Base-by-base conservation (phyloP, 1,284 basidiomycete genomes). In the Cutaneotrichosporon daszewskae region DNA sequence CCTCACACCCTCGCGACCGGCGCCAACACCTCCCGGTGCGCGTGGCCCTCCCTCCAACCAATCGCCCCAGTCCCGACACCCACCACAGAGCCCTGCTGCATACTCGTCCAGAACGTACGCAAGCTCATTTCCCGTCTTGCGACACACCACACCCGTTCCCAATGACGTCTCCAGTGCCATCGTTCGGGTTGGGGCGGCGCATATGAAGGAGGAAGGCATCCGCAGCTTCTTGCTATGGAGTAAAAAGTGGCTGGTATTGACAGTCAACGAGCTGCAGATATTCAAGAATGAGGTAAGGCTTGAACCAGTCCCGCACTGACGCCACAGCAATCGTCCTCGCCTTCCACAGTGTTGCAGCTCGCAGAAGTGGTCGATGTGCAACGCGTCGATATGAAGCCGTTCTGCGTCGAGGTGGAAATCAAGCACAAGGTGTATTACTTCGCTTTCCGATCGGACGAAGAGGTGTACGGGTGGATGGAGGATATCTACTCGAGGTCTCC, bases 381-480 rank as follows among this genome's bases (percentile, higher is more conserved):
- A 61, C 82, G 92, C 7, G 89, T 86, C 35, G 90, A 96, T 68
- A 72, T 90, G 51, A 94, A 94, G 66, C 88, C 90, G 0, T 96
- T 92, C 68, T 94, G 88, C 63, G 74, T 96, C 0, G 74, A 87
- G 24, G 69, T 92, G 22, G 88, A 94, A 66, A 83, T 86, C 13
- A 87, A 84, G 60, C 84, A 89, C 51, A 86, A 58, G 40, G 50
- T 73, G 54, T n/a, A 73, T 50, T 62, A 75, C 66, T 57, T 66
- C 61, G 49, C 63, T 32, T 57, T 96, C 56, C 92, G 92, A 73
- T 87, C 78, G 49, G 94, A 98, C 64, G 87, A 94, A 58, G 94
- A 98, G 64, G 79, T 98, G 13, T 97, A 98, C 63, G 83, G 82
- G 22, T 97, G 92, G 92, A 90, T 77, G 73, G 92, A 98, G 63